Conservation (phyloP, 495 filamentous ascomycete species). For the Penicillium macrosclerotiorum region DNA sequence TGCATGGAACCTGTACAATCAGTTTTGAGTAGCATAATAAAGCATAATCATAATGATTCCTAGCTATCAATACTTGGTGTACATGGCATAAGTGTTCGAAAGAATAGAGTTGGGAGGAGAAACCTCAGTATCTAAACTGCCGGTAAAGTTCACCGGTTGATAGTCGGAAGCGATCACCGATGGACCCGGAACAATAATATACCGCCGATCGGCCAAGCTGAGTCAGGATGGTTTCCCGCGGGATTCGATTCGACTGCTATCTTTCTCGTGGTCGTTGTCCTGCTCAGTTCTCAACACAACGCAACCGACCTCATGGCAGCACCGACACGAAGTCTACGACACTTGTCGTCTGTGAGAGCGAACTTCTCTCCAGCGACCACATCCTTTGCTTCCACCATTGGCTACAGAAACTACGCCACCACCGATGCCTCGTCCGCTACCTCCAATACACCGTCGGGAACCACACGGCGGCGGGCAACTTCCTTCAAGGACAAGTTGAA, state of each 20-base stretch:
- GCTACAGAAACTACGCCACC: constrained; percentile 40
- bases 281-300: constrained; percentile 13
- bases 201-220: constrained; percentile 11
- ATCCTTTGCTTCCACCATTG: constrained; percentile 13
- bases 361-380: constrained; percentile 17
- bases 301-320: constrained; percentile 33
- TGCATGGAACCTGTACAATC: constrained; percentile 15
- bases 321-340: constrained; percentile 36
- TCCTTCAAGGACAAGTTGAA: constrained; percentile 82
- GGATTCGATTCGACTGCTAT: constrained; percentile 22
- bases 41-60: constrained; percentile 27
- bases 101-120: too few species aligned
- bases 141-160: too few species aligned
- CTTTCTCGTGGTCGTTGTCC: constrained; percentile 17
- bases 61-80: constrained; percentile 1
- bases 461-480: constrained; percentile 46
- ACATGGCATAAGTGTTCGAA: not conserved
- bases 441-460: constrained; percentile 21
- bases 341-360: constrained; percentile 31
- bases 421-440: constrained; percentile 41
- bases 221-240: constrained; percentile 21
- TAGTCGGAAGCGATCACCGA: too few species aligned
- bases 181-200: constrained; percentile 8
- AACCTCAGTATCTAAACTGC: too few species aligned
- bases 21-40: constrained; percentile 13